These are phyloP conservation scores for Umbilicus rupestris DNA, from an alignment of 164 flowering plant genomes.

Conservation along the genomic window DNA sequence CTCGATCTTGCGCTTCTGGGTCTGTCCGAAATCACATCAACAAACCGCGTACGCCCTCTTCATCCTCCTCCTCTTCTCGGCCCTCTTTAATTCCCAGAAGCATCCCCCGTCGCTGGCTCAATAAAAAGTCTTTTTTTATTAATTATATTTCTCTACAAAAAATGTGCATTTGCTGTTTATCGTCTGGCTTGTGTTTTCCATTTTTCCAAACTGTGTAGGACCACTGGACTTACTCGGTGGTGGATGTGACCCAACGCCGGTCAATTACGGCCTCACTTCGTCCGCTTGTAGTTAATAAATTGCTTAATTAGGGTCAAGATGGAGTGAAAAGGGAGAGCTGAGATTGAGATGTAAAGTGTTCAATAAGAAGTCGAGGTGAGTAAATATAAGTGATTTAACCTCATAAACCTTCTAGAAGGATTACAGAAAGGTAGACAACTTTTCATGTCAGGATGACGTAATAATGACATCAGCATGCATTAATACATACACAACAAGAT, in stretches of 20 bases:
- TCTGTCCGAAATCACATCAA: not conserved
- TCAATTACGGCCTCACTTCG: conserved; percentile 11
- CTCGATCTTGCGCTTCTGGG: not conserved
- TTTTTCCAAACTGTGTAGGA: conserved; percentile 7
- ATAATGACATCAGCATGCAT: too few species aligned
- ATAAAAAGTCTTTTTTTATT: conserved; percentile 5
- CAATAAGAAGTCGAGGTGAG: too few species aligned
- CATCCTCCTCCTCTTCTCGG: too few species aligned
- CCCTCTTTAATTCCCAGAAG: not conserved
- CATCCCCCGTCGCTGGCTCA: not conserved
- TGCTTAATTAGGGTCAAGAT: too few species aligned
- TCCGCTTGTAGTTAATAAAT: not conserved
- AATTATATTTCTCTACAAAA: not conserved
- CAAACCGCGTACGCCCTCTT: conserved; percentile 1
- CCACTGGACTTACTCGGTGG: conserved; percentile 9
- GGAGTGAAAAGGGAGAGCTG: too few species aligned
- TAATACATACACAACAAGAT: too few species aligned
- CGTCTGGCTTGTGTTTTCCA: conserved; percentile 8
- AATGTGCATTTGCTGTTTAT: too few species aligned
- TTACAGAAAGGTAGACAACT: too few species aligned
- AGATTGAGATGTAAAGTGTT: too few species aligned
- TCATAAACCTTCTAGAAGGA: too few species aligned
- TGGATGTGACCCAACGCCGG: conserved; percentile 8
- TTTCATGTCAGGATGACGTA: too few species aligned
- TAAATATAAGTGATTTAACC: too few species aligned